phyloP scores from a whole-genome alignment of 768 basidiomycete species.

The Pulveroboletus frians region DNA sequence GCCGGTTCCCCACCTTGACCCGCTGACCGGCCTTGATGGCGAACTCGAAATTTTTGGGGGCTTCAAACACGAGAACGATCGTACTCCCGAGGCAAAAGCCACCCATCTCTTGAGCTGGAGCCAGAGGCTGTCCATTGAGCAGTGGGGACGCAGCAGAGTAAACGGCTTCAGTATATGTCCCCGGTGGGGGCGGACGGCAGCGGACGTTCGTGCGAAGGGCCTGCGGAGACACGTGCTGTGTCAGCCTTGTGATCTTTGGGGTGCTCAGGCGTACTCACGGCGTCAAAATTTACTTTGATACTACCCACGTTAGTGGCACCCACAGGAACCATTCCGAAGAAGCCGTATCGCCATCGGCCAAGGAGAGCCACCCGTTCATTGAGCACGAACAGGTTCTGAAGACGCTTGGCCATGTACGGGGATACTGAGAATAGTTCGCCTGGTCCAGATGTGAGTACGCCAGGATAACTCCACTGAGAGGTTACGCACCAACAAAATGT shows the following conservation, averaged over 20 bases:
- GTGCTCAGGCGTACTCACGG: conserved; percentile 37
- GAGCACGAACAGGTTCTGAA: conserved; percentile 92
- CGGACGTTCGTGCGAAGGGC: conserved; percentile 87
- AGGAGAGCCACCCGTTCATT: conserved; percentile 96
- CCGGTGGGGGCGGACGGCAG: conserved; percentile 63
- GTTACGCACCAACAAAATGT: conserved; percentile 81
- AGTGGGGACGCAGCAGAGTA: conserved; percentile 82
- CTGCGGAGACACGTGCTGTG: conserved; percentile 30
- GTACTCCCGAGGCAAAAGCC: conserved; percentile 95
- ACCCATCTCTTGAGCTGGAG: conserved; percentile 92
- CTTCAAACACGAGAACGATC: conserved; percentile 95
- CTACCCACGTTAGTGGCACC: conserved; percentile 98
- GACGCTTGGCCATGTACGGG: conserved; percentile 88
- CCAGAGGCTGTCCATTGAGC: conserved; percentile 82
- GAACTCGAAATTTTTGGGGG: conserved; percentile 80
- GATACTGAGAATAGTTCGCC: conserved; percentile 95
- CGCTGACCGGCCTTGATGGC: conserved; percentile 71
- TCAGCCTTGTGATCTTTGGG: neutral
- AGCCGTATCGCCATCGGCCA: conserved; percentile 91
- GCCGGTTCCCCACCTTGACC: conserved; percentile 77
- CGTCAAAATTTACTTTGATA: conserved; percentile 94
- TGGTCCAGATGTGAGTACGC: conserved; percentile 22
- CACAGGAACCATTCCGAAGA: conserved; percentile 96
- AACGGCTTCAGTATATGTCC: conserved; percentile 88
- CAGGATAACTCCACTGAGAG: neutral